A percentile compares a stretch with the other conserved stretches of the same genome.
Evolutionary conservation across 163 green algal genomes (phyloP).

Genomic region (Trebouxia gelatinosa): DNA sequence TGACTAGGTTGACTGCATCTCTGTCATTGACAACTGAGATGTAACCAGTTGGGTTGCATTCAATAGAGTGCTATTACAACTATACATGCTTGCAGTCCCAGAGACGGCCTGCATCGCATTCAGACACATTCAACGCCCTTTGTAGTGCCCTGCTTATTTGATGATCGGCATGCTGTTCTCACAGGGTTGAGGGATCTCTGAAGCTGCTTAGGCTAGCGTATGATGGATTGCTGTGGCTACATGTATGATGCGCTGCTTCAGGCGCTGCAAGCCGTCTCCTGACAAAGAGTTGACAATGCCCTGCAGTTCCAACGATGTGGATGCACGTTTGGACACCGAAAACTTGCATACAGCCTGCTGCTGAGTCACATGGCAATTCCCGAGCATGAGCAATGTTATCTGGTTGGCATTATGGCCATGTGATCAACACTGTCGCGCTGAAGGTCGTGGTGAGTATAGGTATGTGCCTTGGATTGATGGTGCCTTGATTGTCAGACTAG

Average conservation of each 20-base stretch:
- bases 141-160: neutral
- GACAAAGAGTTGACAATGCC: slow-evolving; percentile 51
- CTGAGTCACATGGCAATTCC: no score
- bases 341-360: slow-evolving; percentile 34
- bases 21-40: slow-evolving; percentile 4
- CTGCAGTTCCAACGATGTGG: slow-evolving; percentile 56
- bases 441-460: no score
- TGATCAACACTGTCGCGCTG: neutral
- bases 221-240: neutral
- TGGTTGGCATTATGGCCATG: slow-evolving; percentile 3
- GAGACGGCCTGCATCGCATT: neutral
- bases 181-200: neutral
- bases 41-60: slow-evolving; percentile 1
- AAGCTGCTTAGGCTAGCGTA: no score
- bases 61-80: neutral
- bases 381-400: no score
- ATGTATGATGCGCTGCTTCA: slow-evolving; percentile 26
- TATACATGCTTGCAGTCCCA: neutral
- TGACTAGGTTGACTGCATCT: neutral
- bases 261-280: slow-evolving; percentile 9
- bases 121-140: neutral
- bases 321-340: slow-evolving; percentile 85
- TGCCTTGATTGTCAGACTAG: no score
- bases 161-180: neutral
- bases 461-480: no score